Conservation (phyloP, 164 flowering plant genomes). For the Buxus sempervirens region DNA sequence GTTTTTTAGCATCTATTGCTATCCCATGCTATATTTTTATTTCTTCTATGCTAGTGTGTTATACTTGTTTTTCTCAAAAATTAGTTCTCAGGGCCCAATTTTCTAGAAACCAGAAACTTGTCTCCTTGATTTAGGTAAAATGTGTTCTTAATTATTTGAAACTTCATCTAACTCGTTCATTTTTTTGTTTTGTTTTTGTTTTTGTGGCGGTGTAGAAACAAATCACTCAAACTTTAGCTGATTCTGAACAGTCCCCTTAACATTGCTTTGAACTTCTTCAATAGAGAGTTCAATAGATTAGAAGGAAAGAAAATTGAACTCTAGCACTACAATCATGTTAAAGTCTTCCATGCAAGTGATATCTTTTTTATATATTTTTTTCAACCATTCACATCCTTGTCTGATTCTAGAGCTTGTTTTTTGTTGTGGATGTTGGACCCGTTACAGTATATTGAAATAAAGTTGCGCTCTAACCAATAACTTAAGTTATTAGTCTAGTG, state of each 20-base stretch:
- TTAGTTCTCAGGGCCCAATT: no score
- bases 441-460: no score
- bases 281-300: conserved; percentile 37
- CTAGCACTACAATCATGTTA: not conserved
- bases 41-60: not conserved
- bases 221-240: conserved; percentile 32
- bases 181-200: not conserved
- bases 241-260: conserved; percentile 52
- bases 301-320: conserved; percentile 34
- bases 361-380: no score
- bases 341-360: not conserved
- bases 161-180: conserved; percentile 10
- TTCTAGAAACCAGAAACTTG: not conserved
- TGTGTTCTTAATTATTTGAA: not conserved
- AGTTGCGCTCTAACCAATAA: no score
- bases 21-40: no score
- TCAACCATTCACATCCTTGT: not conserved
- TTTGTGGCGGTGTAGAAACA: conserved; percentile 37
- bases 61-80: not conserved
- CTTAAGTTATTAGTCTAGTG: no score
- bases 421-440: no score
- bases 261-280: conserved; percentile 51
- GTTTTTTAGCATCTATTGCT: no score
- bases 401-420: not conserved
- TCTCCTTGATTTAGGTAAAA: not conserved